A percentile compares a stretch with the other conserved stretches of the same genome.
Conservation (phyloP, 1,284 basidiomycete species). For the Cryptococcus wingfieldii region DNA sequence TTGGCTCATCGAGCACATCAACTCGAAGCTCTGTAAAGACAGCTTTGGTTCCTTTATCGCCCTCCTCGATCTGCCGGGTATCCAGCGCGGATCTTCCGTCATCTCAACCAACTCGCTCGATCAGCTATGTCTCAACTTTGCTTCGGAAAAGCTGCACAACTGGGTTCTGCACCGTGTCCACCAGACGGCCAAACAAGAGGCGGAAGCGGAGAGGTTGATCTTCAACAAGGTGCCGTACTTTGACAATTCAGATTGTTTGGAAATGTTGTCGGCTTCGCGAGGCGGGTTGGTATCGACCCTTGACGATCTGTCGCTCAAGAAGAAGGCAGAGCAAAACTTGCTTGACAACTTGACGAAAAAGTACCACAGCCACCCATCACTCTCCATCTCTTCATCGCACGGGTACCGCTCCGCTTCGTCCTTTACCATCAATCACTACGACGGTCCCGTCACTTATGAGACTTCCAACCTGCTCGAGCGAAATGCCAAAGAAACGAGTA, state of each 20-base stretch:
- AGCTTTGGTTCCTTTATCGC: slow-evolving; percentile 89
- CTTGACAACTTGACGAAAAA: slow-evolving; percentile 89
- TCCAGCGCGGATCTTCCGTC: slow-evolving; percentile 69
- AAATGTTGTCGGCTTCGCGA: slow-evolving; percentile 78
- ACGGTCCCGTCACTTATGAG: slow-evolving; percentile 86
- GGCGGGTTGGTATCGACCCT: slow-evolving; percentile 94
- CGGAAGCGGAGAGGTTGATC: slow-evolving; percentile 77
- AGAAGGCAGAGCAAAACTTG: slow-evolving; percentile 92
- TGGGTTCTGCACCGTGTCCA: slow-evolving; percentile 71
- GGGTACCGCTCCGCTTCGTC: slow-evolving; percentile 61
- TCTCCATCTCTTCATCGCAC: slow-evolving; percentile 74
- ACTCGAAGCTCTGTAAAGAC: slow-evolving; percentile 85
- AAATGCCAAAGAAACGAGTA: slow-evolving; percentile 84
- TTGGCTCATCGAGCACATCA: slow-evolving; percentile 95
- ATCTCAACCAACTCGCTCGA: slow-evolving; percentile 84
- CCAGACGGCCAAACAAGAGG: slow-evolving; percentile 73
- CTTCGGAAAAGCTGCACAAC: slow-evolving; percentile 82
- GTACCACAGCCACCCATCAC: slow-evolving; percentile 88
- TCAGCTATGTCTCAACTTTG: slow-evolving; percentile 94
- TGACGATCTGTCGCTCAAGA: slow-evolving; percentile 89
- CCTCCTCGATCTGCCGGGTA: slow-evolving; percentile 93
- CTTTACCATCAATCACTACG: slow-evolving; percentile 90
- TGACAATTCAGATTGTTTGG: slow-evolving; percentile 85
- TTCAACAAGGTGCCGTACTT: slow-evolving; percentile 64
- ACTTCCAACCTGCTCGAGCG: slow-evolving; percentile 82